Conservation (phyloP, 768 basidiomycete genomes). For the Hygrocybe coccinea region DNA sequence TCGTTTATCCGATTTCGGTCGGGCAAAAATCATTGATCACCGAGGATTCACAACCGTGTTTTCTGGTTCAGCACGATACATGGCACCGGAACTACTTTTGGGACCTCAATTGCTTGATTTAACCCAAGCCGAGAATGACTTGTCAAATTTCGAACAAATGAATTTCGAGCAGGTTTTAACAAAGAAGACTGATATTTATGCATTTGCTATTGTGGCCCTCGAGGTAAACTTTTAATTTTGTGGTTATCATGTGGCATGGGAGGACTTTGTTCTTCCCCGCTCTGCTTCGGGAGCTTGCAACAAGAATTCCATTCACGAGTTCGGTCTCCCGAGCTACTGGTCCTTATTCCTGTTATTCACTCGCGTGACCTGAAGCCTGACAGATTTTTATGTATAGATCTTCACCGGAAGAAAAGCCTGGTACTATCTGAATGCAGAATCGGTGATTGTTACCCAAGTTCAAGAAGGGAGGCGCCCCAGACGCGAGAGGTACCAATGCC, state of each 20-base stretch:
- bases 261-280: no score
- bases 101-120: no score
- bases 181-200: constrained; percentile 20
- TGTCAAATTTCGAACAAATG: not conserved
- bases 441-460: not conserved
- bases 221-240: constrained; percentile 9
- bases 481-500: not conserved
- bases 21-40: constrained; percentile 11
- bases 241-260: not conserved
- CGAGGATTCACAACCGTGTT: constrained; percentile 15
- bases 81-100: constrained; percentile 18
- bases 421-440: not conserved
- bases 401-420: not conserved
- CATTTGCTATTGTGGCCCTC: constrained; percentile 24
- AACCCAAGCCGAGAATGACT: not conserved
- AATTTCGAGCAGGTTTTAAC: not conserved
- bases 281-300: no score
- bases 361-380: no score
- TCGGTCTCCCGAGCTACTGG: no score
- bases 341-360: no score
- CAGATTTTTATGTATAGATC: not conserved
- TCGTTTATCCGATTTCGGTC: constrained; percentile 19
- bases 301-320: not conserved
- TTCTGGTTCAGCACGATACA: constrained; percentile 9
- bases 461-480: not conserved